phyloP scores from a whole-genome alignment of 495 filamentous ascomycete genomes.

The Hypoxylon cercidicola region DNA sequence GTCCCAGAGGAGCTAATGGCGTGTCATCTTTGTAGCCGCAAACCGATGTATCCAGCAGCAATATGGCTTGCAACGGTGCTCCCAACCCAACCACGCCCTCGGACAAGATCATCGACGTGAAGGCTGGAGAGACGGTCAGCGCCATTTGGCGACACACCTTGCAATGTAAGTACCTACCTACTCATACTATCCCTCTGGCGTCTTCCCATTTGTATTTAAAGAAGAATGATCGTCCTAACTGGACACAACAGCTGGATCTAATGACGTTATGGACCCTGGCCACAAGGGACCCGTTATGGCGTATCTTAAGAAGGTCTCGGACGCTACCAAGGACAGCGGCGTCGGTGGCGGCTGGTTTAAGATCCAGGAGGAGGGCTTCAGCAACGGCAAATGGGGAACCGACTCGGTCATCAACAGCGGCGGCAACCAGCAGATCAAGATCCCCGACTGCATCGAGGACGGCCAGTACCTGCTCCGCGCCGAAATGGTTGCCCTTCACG shows the following conservation, averaged over 20 bases:
- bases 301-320: conserved; percentile 62
- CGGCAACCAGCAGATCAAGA: conserved; percentile 55
- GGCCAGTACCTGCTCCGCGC: conserved; percentile 62
- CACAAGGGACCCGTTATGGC: conserved; percentile 62
- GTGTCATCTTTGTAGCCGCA: conserved; percentile 50
- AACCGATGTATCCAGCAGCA: conserved; percentile 60
- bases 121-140: conserved; percentile 59
- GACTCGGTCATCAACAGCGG: conserved; percentile 57
- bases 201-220: not conserved
- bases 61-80: conserved; percentile 66
- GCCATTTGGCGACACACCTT: conserved; percentile 63
- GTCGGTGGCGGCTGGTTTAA: conserved; percentile 60
- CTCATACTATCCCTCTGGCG: not conserved
- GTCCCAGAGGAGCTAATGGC: conserved; percentile 1
- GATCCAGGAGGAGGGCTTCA: conserved; percentile 52
- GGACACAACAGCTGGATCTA: conserved; percentile 44
- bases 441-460: conserved; percentile 56
- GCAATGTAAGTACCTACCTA: conserved; percentile 45
- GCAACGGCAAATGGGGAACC: conserved; percentile 54
- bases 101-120: conserved; percentile 57
- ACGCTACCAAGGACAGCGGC: conserved; percentile 56
- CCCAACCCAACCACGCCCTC: conserved; percentile 63
- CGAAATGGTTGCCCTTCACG: conserved; percentile 64
- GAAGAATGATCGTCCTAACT: conserved; percentile 8
- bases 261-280: conserved; percentile 60